A percentile compares a stretch with the other conserved stretches of the same genome.
phyloP scores from a whole-genome alignment of 495 filamentous ascomycete species.

The Aspergillus ellipticus region DNA sequence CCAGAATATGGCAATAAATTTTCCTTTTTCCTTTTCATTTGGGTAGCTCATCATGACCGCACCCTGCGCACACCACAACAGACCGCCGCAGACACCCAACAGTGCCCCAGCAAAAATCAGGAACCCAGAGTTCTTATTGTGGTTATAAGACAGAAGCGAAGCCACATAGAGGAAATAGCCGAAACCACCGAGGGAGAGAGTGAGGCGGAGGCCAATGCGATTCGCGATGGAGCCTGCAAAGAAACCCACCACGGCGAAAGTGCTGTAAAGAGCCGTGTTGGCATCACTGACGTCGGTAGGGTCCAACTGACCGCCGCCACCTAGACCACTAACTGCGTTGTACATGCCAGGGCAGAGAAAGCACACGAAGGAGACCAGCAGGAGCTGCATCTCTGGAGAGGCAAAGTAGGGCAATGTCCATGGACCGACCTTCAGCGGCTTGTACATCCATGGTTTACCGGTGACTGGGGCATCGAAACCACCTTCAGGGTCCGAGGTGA shows the following conservation, averaged over 20 bases:
- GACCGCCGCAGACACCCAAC: constrained; percentile 71
- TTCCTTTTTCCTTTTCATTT: constrained; percentile 73
- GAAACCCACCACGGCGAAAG: constrained; percentile 84
- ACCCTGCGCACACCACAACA: constrained; percentile 90
- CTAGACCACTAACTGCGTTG: constrained; percentile 74
- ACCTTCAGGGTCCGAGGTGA: constrained; percentile 26
- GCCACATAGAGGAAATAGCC: constrained; percentile 84
- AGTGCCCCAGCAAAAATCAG: constrained; percentile 56
- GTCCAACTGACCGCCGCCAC: constrained; percentile 66
- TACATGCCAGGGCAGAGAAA: constrained; percentile 88
- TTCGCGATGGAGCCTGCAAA: constrained; percentile 79
- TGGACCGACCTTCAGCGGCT: constrained; percentile 51
- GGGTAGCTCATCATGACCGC: constrained; percentile 97
- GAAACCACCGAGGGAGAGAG: constrained; percentile 75
- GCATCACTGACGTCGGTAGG: constrained; percentile 62
- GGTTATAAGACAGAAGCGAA: constrained; percentile 76
- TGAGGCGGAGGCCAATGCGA: constrained; percentile 67
- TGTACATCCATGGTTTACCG: constrained; percentile 64
- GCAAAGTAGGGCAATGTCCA: constrained; percentile 66
- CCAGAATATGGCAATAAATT: constrained; percentile 91
- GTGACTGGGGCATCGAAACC: constrained; percentile 23
- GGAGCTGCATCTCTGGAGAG: constrained; percentile 68
- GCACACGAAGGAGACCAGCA: constrained; percentile 78
- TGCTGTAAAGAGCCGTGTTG: constrained; percentile 71
- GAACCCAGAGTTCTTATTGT: constrained; percentile 61